These are phyloP conservation scores for Penicillium verhagenii DNA, from an alignment of 495 filamentous ascomycete species.

Conservation along the genomic window DNA sequence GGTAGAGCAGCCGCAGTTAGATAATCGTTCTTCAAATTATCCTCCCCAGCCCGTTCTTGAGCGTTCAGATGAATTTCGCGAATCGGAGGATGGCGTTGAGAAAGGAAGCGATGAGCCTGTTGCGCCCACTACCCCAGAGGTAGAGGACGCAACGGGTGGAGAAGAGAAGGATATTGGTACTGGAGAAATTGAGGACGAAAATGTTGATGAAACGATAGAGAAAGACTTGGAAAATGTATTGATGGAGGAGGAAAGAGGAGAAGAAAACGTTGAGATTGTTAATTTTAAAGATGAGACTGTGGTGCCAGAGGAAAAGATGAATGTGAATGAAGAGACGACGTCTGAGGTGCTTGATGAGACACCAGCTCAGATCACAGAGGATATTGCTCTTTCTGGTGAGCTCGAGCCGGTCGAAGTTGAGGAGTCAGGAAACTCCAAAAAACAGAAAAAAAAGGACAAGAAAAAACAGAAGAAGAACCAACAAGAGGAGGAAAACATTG, in stretches of 20 bases:
- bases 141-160: not conserved
- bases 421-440: slow-evolving; percentile 11
- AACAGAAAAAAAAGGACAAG: slow-evolving; percentile 26
- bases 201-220: not conserved
- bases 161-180: slow-evolving; percentile 1
- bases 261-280: not conserved
- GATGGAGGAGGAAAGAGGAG: slow-evolving; percentile 3
- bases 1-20: slow-evolving; percentile 44
- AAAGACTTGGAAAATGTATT: slow-evolving; percentile 4
- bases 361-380: not conserved
- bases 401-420: slow-evolving; percentile 1
- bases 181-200: slow-evolving; percentile 5
- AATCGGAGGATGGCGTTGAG: slow-evolving; percentile 14
- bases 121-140: not conserved
- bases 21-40: slow-evolving; percentile 36
- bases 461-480: slow-evolving; percentile 23
- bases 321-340: slow-evolving; percentile 6
- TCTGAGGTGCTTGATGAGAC: slow-evolving; percentile 4
- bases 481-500: slow-evolving; percentile 1
- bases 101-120: slow-evolving; percentile 7
- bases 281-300: slow-evolving; percentile 3
- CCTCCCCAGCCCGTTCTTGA: slow-evolving; percentile 39
- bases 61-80: slow-evolving; percentile 22
- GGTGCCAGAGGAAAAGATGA: slow-evolving; percentile 13
- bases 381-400: not conserved